phyloP scores from a whole-genome alignment of 2,329 filamentous ascomycete genomes.

The Laburnicola sp. region DNA sequence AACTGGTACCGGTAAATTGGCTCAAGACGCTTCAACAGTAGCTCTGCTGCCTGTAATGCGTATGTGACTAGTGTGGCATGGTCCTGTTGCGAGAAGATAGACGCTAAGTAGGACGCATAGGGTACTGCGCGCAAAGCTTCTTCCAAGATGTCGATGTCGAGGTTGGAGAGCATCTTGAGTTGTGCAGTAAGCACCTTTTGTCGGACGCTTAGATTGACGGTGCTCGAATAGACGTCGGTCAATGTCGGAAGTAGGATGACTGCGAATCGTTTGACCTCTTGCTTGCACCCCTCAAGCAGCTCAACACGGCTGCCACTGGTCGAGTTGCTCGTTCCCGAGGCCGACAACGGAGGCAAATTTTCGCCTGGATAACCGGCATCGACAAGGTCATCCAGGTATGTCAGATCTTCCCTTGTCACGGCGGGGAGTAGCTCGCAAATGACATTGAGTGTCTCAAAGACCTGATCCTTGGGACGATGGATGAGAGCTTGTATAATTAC shows the following conservation, averaged over 20 bases:
- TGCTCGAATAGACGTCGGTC: conserved; percentile 96
- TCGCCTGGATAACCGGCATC: conserved; percentile 55
- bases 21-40: conserved; percentile 81
- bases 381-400: conserved; percentile 55
- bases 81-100: conserved; percentile 93
- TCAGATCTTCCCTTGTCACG: conserved; percentile 61
- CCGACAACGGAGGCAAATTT: conserved; percentile 49
- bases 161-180: conserved; percentile 93
- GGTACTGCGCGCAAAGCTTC: conserved; percentile 86
- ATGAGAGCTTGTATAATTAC: conserved; percentile 99
- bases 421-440: conserved; percentile 91
- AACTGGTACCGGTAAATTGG: conserved; percentile 94
- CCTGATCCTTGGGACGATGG: conserved; percentile 90
- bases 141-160: conserved; percentile 81
- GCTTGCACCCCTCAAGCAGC: conserved; percentile 77
- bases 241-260: conserved; percentile 91
- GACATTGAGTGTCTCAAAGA: conserved; percentile 95
- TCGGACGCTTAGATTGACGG: conserved; percentile 89
- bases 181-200: conserved; percentile 96
- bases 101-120: conserved; percentile 92
- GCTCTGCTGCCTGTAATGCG: conserved; percentile 84
- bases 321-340: conserved; percentile 55
- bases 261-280: conserved; percentile 87
- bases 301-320: conserved; percentile 81
- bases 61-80: conserved; percentile 84